Conservation (phyloP, 2,329 filamentous ascomycete genomes). For the Verticillium klebahnii region DNA sequence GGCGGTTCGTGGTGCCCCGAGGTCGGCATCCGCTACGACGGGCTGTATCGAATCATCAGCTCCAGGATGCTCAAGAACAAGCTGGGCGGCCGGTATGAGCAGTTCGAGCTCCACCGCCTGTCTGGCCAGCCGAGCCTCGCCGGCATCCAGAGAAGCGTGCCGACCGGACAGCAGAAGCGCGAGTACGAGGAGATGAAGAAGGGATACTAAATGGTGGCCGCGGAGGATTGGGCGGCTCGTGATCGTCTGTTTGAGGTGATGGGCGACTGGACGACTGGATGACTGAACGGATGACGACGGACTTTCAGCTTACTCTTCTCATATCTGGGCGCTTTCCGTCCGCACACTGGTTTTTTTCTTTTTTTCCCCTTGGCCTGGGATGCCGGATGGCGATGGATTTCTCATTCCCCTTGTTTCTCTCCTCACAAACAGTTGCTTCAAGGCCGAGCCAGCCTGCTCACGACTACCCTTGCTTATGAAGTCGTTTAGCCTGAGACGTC, state of each 20-base stretch:
- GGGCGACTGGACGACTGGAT: too few relatives aligned
- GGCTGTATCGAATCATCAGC: constrained; percentile 22
- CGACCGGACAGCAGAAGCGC: constrained; percentile 5
- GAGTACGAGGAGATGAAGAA: constrained; percentile 12
- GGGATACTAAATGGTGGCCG: constrained; percentile 9
- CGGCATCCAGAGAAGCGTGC: background rate
- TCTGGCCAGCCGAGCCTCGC: constrained; percentile 6
- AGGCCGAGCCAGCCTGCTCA: too few relatives aligned
- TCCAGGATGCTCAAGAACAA: constrained; percentile 7
- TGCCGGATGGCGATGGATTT: too few relatives aligned
- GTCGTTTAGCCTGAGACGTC: too few relatives aligned
- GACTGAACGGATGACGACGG: too few relatives aligned
- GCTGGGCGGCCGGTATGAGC: constrained; percentile 12
- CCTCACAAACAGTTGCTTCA: too few relatives aligned
- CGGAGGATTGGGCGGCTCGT: background rate
- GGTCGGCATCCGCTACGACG: constrained; percentile 29
- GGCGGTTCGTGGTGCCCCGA: constrained; percentile 11
- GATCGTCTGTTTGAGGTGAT: background rate
- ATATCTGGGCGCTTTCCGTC: too few relatives aligned
- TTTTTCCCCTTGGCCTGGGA: too few relatives aligned
- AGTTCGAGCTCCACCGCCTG: constrained; percentile 7
- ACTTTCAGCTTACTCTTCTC: too few relatives aligned
- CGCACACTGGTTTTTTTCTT: too few relatives aligned
- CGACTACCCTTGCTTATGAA: too few relatives aligned
- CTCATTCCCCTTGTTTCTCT: too few relatives aligned